Evolutionary conservation across 2,329 filamentous ascomycete species (phyloP).

Genomic region (Raffaelea ambrosiae): DNA sequence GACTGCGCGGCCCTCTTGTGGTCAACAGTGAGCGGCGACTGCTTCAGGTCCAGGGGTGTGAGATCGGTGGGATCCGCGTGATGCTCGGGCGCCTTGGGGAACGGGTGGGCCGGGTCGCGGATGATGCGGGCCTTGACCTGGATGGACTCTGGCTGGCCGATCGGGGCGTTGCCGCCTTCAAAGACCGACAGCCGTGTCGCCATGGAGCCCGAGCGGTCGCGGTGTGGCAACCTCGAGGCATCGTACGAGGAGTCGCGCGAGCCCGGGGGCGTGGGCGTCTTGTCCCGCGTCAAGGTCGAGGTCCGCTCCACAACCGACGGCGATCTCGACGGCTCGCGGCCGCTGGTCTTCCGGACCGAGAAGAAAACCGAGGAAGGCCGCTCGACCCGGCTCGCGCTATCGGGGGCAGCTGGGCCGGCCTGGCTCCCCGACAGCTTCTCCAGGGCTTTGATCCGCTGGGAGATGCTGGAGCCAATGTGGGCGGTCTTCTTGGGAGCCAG

Average conservation of each 20-base stretch:
- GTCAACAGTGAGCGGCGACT: conserved; percentile 51
- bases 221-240: conserved; percentile 21
- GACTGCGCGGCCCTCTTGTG: conserved; percentile 32
- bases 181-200: conserved; percentile 49
- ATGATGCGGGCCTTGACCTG: conserved; percentile 82
- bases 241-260: conserved; percentile 42
- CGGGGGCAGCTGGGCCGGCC: conserved; percentile 13
- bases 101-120: conserved; percentile 47
- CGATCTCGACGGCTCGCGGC: conserved; percentile 33
- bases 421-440: conserved; percentile 60
- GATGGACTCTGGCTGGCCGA: conserved; percentile 61
- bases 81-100: conserved; percentile 30
- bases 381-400: conserved; percentile 19
- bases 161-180: conserved; percentile 34
- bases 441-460: conserved; percentile 86
- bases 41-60: conserved; percentile 42
- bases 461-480: conserved; percentile 84
- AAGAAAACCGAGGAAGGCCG: conserved; percentile 48
- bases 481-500: conserved; percentile 62
- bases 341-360: conserved; percentile 40
- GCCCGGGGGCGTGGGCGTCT: conserved; percentile 26
- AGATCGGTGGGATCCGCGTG: conserved; percentile 35
- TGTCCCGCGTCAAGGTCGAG: conserved; percentile 26
- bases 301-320: conserved; percentile 37
- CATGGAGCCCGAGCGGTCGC: conserved; percentile 45